phyloP scores from a whole-genome alignment of 495 filamentous ascomycete genomes.

The Penicillium argentinense region DNA sequence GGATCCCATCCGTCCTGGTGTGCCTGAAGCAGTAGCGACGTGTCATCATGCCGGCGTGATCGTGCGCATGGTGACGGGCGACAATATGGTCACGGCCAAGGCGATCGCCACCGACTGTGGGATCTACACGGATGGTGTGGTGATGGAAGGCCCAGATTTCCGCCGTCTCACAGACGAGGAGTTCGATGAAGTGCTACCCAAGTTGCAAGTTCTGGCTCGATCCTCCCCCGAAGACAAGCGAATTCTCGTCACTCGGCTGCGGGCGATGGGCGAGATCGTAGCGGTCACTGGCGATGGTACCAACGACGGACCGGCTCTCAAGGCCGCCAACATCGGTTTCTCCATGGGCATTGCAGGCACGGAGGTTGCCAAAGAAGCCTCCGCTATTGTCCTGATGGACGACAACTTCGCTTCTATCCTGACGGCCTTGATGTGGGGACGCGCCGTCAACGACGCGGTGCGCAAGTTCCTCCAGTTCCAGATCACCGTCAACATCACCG shows the following conservation, averaged over 20 bases:
- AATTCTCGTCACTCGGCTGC: slow-evolving; percentile 73
- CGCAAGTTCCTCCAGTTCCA: slow-evolving; percentile 92
- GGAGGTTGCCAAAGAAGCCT: slow-evolving; percentile 89
- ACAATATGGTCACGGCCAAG: slow-evolving; percentile 77
- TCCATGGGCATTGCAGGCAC: slow-evolving; percentile 92
- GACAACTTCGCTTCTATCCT: slow-evolving; percentile 89
- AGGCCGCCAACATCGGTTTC: slow-evolving; percentile 84
- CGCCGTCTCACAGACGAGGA: slow-evolving; percentile 68
- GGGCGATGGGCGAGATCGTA: slow-evolving; percentile 74
- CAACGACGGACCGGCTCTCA: slow-evolving; percentile 85
- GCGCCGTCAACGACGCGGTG: slow-evolving; percentile 87
- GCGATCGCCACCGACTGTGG: slow-evolving; percentile 84
- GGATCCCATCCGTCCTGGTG: slow-evolving; percentile 68
- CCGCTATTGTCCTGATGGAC: slow-evolving; percentile 90
- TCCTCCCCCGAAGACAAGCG: slow-evolving; percentile 89
- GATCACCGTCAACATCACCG: slow-evolving; percentile 88
- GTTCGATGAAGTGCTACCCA: slow-evolving; percentile 71
- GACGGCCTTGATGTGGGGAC: slow-evolving; percentile 86
- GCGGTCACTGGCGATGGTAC: slow-evolving; percentile 91
- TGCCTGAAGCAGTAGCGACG: slow-evolving; percentile 68
- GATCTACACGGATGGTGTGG: slow-evolving; percentile 70
- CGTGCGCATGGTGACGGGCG: slow-evolving; percentile 87
- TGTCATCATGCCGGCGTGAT: slow-evolving; percentile 78
- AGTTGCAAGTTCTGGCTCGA: slow-evolving; percentile 78
- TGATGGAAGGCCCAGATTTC: slow-evolving; percentile 86